Conservation (phyloP, 2,329 filamentous ascomycete genomes). For the Sporothrix phasma region DNA sequence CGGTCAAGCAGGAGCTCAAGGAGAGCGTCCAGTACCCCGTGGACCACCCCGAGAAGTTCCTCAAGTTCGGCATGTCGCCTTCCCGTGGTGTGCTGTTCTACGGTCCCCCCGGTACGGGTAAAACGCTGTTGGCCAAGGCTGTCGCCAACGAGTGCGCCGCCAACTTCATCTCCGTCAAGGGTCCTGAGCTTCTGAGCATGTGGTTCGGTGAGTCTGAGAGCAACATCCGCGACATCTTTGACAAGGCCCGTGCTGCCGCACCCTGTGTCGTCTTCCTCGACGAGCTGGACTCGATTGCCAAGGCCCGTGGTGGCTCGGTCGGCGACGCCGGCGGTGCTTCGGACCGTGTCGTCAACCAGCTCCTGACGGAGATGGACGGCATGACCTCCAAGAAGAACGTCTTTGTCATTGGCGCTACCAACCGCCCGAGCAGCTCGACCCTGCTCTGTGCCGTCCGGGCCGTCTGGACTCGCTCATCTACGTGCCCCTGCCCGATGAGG, state of each 20-base stretch:
- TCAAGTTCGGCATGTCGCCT: constrained; percentile 97
- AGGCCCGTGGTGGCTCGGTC: constrained; percentile 93
- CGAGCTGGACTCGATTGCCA: constrained; percentile 97
- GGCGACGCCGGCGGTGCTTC: constrained; percentile 97
- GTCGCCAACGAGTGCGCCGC: constrained; percentile 98
- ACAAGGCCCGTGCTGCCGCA: constrained; percentile 96
- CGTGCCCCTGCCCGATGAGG: constrained; percentile 89
- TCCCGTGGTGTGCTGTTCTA: constrained; percentile 98
- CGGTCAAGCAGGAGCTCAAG: constrained; percentile 98
- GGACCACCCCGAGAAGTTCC: constrained; percentile 98
- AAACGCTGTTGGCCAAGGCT: constrained; percentile 98
- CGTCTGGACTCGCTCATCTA: constrained; percentile 99
- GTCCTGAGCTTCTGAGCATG: constrained; percentile 96
- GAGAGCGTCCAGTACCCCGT: constrained; percentile 98
- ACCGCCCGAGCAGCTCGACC: constrained; percentile 98
- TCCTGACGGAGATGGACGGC: constrained; percentile 97
- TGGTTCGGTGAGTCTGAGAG: constrained; percentile 99
- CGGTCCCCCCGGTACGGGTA: constrained; percentile 98
- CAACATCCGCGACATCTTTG: constrained; percentile 99
- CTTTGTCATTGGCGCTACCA: constrained; percentile 98
- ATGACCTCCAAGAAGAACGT: constrained; percentile 99
- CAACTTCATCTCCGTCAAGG: constrained; percentile 99
- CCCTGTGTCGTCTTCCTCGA: constrained; percentile 98
- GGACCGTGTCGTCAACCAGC: constrained; percentile 99
- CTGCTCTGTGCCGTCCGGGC: constrained; percentile 92